These are phyloP conservation scores for Cicer yamashitae DNA, from an alignment of 306 rosid species.

Conservation along the genomic window DNA sequence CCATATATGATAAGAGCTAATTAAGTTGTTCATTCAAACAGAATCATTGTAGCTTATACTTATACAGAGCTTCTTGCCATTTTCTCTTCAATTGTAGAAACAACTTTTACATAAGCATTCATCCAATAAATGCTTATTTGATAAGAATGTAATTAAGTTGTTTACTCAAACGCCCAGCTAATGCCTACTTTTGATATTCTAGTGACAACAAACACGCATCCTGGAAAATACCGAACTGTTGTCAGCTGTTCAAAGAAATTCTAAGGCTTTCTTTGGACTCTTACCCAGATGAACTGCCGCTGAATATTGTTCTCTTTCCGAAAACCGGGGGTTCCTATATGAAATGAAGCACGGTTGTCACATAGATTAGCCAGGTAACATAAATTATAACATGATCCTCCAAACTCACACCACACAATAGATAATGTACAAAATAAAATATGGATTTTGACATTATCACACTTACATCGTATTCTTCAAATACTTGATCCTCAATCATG, in stretches of 20 bases:
- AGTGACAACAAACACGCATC: slow-evolving; percentile 6
- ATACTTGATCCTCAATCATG: slow-evolving; percentile 82
- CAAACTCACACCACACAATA: slow-evolving; percentile 17
- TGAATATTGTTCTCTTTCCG: slow-evolving; percentile 89
- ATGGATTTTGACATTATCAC: slow-evolving; percentile 34
- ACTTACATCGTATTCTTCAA: slow-evolving; percentile 97
- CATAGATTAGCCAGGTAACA: slow-evolving; percentile 38
- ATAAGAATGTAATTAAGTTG: not conserved
- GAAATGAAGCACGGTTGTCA: slow-evolving; percentile 45
- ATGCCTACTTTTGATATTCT: slow-evolving; percentile 31
- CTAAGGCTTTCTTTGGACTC: slow-evolving; percentile 30
- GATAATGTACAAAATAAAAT: slow-evolving; percentile 26
- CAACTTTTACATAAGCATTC: not conserved
- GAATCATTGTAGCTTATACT: not conserved
- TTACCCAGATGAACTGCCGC: slow-evolving; percentile 74
- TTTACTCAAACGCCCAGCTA: not conserved
- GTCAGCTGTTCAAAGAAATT: slow-evolving; percentile 29
- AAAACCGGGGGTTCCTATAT: slow-evolving; percentile 94
- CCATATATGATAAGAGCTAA: too few relatives aligned
- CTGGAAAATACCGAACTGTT: slow-evolving; percentile 23
- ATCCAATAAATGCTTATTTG: not conserved
- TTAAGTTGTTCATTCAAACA: too few relatives aligned
- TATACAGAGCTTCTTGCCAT: not conserved
- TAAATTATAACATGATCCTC: slow-evolving; percentile 37
- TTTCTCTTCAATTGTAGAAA: not conserved